Evolutionary conservation across 2,329 filamentous ascomycete species (phyloP).

Genomic region (Venturia aucupariae): DNA sequence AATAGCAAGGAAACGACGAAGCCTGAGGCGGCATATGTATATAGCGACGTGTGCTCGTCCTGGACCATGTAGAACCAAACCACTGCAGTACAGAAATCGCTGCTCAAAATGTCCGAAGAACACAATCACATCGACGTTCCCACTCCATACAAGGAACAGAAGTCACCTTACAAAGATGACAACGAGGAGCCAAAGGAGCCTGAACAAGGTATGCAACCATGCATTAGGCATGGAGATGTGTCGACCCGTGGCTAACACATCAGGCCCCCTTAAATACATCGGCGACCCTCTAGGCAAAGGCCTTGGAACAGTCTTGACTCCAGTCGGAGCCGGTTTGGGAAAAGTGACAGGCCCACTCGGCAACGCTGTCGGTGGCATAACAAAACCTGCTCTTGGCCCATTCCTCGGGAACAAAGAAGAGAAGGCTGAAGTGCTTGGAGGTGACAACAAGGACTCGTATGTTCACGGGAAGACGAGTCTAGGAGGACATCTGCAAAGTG

Average conservation of each 20-base stretch:
- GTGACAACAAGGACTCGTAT: conserved; percentile 32
- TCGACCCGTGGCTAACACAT: background rate
- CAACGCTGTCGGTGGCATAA: conserved; percentile 28
- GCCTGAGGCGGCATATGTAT: background rate
- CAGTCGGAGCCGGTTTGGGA: conserved; percentile 30
- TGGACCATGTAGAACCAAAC: background rate
- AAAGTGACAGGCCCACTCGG: conserved; percentile 30
- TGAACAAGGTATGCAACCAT: background rate
- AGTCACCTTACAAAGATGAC: conserved; percentile 11
- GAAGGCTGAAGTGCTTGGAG: conserved; percentile 28
- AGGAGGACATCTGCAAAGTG: conserved; percentile 31
- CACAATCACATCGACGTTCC: conserved; percentile 10
- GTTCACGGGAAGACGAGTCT: conserved; percentile 27
- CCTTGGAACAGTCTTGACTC: conserved; percentile 28
- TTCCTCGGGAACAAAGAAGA: conserved; percentile 28
- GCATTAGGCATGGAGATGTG: too few relatives aligned
- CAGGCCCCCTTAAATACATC: conserved; percentile 18
- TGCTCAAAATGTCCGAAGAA: background rate
- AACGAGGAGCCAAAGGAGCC: background rate
- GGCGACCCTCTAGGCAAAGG: conserved; percentile 24
- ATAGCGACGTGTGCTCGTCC: background rate
- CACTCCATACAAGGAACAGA: conserved; percentile 11
- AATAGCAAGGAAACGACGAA: background rate
- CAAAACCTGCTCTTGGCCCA: conserved; percentile 28
- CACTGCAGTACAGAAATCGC: background rate